Evolutionary conservation across 257 asterid genomes (phyloP).

Genomic region (Solanum tarapatanum): DNA sequence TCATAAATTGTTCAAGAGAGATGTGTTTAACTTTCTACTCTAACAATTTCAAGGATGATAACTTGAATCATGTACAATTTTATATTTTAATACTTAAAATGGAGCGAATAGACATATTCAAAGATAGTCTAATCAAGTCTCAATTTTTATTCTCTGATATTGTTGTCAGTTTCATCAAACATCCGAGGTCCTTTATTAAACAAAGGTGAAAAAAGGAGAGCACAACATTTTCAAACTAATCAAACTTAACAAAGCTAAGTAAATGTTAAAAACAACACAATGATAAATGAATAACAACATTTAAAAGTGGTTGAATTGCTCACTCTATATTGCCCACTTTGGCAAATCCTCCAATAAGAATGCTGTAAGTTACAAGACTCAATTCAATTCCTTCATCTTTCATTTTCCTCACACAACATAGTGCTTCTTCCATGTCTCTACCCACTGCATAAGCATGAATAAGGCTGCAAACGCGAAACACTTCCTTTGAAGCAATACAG

Average conservation of each 20-base stretch:
- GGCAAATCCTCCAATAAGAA: slow-evolving; percentile 84
- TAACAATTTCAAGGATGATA: background rate
- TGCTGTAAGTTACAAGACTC: slow-evolving; percentile 88
- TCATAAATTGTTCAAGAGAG: background rate
- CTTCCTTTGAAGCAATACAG: background rate
- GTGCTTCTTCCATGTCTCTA: slow-evolving; percentile 96
- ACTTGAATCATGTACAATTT: background rate
- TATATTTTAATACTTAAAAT: background rate
- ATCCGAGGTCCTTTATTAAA: background rate
- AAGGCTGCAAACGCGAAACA: slow-evolving; percentile 45
- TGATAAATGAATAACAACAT: background rate
- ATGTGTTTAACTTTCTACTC: background rate
- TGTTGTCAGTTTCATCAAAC: background rate
- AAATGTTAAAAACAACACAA: background rate
- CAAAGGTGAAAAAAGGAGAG: background rate
- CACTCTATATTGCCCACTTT: slow-evolving; percentile 57
- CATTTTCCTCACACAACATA: slow-evolving; percentile 84
- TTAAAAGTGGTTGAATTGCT: slow-evolving; percentile 18
- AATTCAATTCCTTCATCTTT: slow-evolving; percentile 70
- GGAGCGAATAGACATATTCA: background rate
- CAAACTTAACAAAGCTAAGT: background rate
- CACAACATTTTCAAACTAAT: background rate
- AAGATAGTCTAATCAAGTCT: background rate
- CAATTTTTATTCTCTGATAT: background rate
- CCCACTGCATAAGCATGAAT: slow-evolving; percentile 90